Percentiles rank a stretch among this genome's conserved stretches.
Evolutionary conservation across 352 stramenopile species (phyloP).

Genomic region (Phytophthora hybrid): DNA sequence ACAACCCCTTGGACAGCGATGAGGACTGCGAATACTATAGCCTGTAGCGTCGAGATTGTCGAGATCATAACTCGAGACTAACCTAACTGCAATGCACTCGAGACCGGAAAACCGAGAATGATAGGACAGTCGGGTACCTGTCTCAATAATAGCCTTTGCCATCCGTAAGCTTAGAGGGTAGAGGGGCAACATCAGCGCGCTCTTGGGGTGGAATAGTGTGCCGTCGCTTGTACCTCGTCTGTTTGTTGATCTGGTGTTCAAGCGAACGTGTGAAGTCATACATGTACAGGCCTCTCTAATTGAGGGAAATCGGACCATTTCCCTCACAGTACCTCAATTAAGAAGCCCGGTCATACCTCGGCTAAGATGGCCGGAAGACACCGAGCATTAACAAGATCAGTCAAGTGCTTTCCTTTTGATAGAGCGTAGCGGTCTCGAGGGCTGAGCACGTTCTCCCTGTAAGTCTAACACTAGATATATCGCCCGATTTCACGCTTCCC

Average conservation of each 20-base stretch:
- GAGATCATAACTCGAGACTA: neutral
- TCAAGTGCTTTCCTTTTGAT: no score
- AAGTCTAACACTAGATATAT: no score
- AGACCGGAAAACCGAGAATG: neutral
- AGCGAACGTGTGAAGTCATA: neutral
- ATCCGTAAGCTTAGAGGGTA: neutral
- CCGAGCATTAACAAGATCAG: no score
- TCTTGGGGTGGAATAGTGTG: constrained; percentile 8
- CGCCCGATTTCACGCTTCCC: no score
- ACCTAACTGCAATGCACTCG: neutral
- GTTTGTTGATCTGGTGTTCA: constrained; percentile 2
- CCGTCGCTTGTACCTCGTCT: constrained; percentile 4
- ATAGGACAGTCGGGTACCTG: neutral
- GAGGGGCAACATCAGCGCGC: neutral
- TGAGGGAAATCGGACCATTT: no score
- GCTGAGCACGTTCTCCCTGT: no score
- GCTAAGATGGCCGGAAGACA: no score
- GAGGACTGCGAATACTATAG: constrained; percentile 2
- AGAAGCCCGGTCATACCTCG: no score
- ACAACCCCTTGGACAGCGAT: neutral
- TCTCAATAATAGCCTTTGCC: neutral
- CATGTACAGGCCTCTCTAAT: no score
- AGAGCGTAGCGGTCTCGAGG: no score
- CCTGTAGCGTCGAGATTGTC: neutral
- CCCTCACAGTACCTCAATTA: no score